Evolutionary conservation across 2,329 filamentous ascomycete genomes (phyloP), one percentile per base, ranked within the genome.

Genomic region (Geosmithia flava): DNA sequence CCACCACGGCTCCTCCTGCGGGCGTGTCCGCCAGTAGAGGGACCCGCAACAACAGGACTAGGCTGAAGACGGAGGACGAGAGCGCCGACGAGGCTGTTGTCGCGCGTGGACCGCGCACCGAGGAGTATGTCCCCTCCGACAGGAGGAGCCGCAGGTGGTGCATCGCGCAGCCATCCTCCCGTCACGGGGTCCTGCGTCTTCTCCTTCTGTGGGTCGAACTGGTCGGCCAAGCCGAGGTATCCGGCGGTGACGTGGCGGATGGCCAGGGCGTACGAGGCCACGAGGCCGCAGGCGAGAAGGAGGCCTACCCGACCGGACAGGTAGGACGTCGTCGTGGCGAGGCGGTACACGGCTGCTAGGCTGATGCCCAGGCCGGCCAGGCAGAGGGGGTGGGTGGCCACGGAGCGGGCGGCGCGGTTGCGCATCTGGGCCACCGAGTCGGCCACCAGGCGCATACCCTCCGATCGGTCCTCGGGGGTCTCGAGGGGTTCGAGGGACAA

Each of bases 381-480:
- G 46, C 71, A 68, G 20, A 76, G 61, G 0, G 78, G 79, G 64
- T 87, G 80, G 56, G 76, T 77, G 52, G 86, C 69, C 50, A 93
- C 68, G 52, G 77, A 68, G 48, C 69, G 68, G 42, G 80, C 77
- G 19, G 85, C 80, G 8, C 75, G 67, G 60, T 87, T 82, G 52
- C 84, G 80, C 70, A 93, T 88, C 65, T 95, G 84, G 37, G 87
- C 85, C 46, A 94, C 78, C 50, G 83, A 87, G 64, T 91, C 87
- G 51, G 87, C 83, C 40, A 95, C 74, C 19, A 95, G 76, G 53
- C 77, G 76, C 47, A 95, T 71, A 17, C 83, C 82, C 49, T 80
- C 74, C 53, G 80, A 67, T 59, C 83, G 80, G 61, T 89, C 83
- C 47, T 71, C 60, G 46, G 77, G 68, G 46, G 59, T 58, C 44